These are phyloP conservation scores for Elongisporangium anandrum DNA, from an alignment of 352 stramenopile genomes.

Conservation along the genomic window DNA sequence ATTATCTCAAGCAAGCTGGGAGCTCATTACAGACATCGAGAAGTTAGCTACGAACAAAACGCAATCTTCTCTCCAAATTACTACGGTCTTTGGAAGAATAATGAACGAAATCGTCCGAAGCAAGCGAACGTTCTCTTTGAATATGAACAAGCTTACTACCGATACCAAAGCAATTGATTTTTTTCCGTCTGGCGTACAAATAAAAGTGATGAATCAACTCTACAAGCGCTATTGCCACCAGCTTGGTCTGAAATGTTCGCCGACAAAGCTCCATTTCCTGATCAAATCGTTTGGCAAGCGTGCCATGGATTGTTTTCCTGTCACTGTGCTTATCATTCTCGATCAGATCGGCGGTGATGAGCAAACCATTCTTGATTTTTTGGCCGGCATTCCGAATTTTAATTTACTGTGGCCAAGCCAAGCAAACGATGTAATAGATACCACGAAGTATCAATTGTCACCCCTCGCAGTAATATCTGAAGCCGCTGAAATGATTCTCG, in stretches of 20 bases:
- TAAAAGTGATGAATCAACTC: constrained; percentile 56
- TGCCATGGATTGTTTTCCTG: constrained; percentile 45
- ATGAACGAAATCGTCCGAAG: constrained; percentile 30
- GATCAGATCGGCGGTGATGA: constrained; percentile 14
- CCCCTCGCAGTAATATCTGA: constrained; percentile 19
- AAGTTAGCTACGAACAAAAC: not conserved
- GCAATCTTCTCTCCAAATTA: constrained; percentile 6
- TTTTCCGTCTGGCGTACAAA: constrained; percentile 29
- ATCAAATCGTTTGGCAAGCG: constrained; percentile 41
- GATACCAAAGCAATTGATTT: constrained; percentile 3
- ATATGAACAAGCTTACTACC: not conserved
- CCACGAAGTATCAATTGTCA: not conserved
- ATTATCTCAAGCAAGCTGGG: constrained; percentile 55
- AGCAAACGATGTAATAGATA: not conserved
- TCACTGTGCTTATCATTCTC: constrained; percentile 57
- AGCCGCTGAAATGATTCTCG: constrained; percentile 42
- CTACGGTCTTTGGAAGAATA: constrained; percentile 25
- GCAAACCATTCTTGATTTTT: not conserved
- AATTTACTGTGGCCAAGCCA: constrained; percentile 33
- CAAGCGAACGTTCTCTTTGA: constrained; percentile 9
- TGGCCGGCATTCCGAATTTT: not conserved
- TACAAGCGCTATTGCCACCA: constrained; percentile 55
- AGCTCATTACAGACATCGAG: constrained; percentile 47
- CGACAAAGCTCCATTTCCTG: constrained; percentile 47
- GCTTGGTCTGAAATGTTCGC: constrained; percentile 30